These are phyloP conservation scores for Boletus subparvulus DNA, from an alignment of 768 basidiomycete species.

Conservation along the genomic window DNA sequence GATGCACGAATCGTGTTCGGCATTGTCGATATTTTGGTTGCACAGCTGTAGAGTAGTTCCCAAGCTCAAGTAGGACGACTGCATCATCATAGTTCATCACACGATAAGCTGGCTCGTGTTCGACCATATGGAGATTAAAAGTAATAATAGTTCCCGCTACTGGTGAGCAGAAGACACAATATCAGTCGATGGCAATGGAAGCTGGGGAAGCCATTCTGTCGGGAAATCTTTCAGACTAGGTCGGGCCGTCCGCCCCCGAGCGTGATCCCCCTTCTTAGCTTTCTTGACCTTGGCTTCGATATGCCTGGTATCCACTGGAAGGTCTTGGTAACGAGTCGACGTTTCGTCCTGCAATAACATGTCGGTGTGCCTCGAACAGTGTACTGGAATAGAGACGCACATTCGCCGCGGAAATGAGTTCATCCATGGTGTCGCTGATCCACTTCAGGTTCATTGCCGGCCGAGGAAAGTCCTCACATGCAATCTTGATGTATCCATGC, in stretches of 20 bases:
- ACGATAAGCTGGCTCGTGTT: constrained; percentile 2
- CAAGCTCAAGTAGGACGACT: not conserved
- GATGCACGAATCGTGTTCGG: constrained; percentile 44
- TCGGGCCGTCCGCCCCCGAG: constrained; percentile 51
- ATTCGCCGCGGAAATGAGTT: constrained; percentile 77
- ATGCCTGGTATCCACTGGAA: constrained; percentile 85
- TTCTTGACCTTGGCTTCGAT: constrained; percentile 69
- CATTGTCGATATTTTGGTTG: constrained; percentile 12
- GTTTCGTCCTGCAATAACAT: constrained; percentile 34
- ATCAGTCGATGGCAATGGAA: constrained; percentile 4
- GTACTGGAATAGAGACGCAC: constrained; percentile 47
- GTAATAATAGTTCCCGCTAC: constrained; percentile 12
- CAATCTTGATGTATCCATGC: constrained; percentile 87
- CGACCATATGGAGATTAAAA: not conserved
- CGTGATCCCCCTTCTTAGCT: constrained; percentile 71
- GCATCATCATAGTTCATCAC: not conserved
- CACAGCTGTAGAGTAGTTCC: not conserved
- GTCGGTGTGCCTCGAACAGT: constrained; percentile 12
- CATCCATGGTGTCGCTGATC: constrained; percentile 84
- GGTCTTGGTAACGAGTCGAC: constrained; percentile 46
- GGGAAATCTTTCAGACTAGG: constrained; percentile 82
- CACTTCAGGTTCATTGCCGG: constrained; percentile 91
- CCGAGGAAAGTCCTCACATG: constrained; percentile 83
- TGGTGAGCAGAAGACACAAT: not conserved
- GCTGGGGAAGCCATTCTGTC: constrained; percentile 71